phyloP scores from a whole-genome alignment of 495 filamentous ascomycete genomes.

The Xylaria castorea region DNA sequence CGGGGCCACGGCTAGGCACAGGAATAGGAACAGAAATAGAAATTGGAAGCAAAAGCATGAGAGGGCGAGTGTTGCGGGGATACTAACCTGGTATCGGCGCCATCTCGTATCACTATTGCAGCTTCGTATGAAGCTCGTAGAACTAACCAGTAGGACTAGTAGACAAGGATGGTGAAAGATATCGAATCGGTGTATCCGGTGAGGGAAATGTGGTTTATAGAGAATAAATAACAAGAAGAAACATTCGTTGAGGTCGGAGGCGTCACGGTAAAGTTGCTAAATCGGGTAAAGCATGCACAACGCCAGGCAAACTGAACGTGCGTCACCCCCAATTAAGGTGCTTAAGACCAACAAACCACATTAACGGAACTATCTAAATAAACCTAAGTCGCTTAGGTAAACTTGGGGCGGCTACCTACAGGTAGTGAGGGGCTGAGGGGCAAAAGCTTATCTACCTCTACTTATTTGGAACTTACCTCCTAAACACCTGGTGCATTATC shows the following conservation, averaged over 20 bases:
- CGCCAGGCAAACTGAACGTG: conserved; percentile 39
- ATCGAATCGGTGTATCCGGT: neutral
- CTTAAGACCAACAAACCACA: neutral
- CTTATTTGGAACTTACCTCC: no score
- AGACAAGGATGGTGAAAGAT: neutral
- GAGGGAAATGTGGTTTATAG: neutral
- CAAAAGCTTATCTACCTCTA: neutral
- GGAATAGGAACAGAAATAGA: neutral
- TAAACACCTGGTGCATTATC: no score
- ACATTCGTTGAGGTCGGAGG: neutral
- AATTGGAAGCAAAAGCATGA: neutral
- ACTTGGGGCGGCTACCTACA: neutral
- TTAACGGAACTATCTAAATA: no score
- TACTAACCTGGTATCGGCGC: conserved; percentile 66
- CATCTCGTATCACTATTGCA: conserved; percentile 51
- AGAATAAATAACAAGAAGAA: neutral
- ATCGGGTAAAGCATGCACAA: conserved; percentile 13
- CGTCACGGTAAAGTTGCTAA: conserved; percentile 2
- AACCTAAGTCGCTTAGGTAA: no score
- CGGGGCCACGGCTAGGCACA: neutral
- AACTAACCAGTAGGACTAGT: neutral
- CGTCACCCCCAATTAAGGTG: conserved; percentile 38
- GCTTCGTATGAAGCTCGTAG: neutral
- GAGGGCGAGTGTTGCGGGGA: conserved; percentile 4
- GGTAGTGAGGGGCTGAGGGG: conserved; percentile 13